Percentiles rank a stretch among this genome's conserved stretches.
phyloP scores from a whole-genome alignment of 257 asterid species.

The Eucommia ulmoides region DNA sequence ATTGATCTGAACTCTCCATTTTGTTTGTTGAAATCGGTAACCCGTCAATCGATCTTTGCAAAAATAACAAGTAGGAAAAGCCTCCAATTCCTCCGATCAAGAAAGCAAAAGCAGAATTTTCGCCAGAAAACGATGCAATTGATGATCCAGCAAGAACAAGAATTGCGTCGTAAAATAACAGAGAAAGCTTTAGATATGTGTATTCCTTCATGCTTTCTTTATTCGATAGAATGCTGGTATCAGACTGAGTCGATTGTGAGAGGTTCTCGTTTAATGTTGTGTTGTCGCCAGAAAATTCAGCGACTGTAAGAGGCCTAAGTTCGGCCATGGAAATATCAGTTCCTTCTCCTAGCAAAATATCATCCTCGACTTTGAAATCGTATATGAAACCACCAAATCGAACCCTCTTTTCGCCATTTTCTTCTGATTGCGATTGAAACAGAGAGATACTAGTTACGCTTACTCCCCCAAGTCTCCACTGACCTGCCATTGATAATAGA shows the following conservation, averaged over 20 bases:
- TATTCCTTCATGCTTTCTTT: slow-evolving; percentile 86
- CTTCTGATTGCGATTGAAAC: slow-evolving; percentile 14
- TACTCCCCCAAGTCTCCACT: slow-evolving; percentile 65
- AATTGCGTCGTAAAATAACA: slow-evolving; percentile 46
- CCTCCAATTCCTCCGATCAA: slow-evolving; percentile 63
- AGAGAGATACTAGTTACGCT: slow-evolving; percentile 27
- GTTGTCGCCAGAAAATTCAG: slow-evolving; percentile 33
- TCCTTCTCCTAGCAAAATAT: slow-evolving; percentile 63
- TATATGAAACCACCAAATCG: slow-evolving; percentile 26
- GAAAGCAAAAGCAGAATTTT: slow-evolving; percentile 42
- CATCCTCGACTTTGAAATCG: slow-evolving; percentile 49
- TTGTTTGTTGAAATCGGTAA: slow-evolving; percentile 27
- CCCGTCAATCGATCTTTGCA: slow-evolving; percentile 71
- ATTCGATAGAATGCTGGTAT: slow-evolving; percentile 16
- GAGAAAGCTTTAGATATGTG: slow-evolving; percentile 50
- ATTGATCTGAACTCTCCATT: slow-evolving; percentile 11
- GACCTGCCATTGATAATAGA: slow-evolving; percentile 51
- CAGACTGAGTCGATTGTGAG: slow-evolving; percentile 10
- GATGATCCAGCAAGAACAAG: slow-evolving; percentile 52
- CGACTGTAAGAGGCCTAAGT: slow-evolving; percentile 41
- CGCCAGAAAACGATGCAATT: slow-evolving; percentile 30
- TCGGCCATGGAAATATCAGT: slow-evolving; percentile 61
- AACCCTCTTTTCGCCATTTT: slow-evolving; percentile 15
- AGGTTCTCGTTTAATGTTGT: slow-evolving; percentile 9
- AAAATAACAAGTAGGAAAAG: slow-evolving; percentile 42